Percentiles rank a stretch among this genome's conserved stretches.
Conservation (phyloP, 345 rosid genomes). For the Carallia brachiata region DNA sequence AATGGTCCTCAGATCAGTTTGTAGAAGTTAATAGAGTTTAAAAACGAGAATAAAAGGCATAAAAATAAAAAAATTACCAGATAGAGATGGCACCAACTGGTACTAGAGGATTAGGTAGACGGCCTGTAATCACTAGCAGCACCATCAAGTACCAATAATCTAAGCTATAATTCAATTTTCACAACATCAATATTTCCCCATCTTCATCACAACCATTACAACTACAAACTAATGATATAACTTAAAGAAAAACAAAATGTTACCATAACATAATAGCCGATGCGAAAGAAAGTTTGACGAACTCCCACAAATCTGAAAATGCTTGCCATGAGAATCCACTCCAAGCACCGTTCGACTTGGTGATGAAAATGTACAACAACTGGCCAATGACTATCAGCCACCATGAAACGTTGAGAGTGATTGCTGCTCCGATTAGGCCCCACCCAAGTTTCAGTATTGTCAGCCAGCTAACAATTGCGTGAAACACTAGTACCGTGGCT, state of each 20-base stretch:
- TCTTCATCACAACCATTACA: not conserved
- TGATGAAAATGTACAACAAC: slow-evolving; percentile 71
- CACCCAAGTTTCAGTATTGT: slow-evolving; percentile 69
- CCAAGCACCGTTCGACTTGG: slow-evolving; percentile 93
- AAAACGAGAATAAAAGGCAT: not conserved
- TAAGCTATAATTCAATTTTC: slow-evolving; percentile 51
- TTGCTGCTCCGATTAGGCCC: slow-evolving; percentile 86
- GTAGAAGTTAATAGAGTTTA: too few species aligned
- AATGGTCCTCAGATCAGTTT: too few species aligned
- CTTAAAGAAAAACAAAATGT: not conserved
- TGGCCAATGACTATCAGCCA: slow-evolving; percentile 73
- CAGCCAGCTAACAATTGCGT: slow-evolving; percentile 71
- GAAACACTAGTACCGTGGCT: slow-evolving; percentile 55
- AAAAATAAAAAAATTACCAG: slow-evolving; percentile 40
- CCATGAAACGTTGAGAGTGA: slow-evolving; percentile 79
- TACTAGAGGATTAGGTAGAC: slow-evolving; percentile 64
- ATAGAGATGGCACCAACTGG: slow-evolving; percentile 90
- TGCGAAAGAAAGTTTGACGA: slow-evolving; percentile 81
- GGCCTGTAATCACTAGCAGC: slow-evolving; percentile 73
- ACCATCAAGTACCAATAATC: slow-evolving; percentile 93
- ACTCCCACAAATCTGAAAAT: slow-evolving; percentile 64
- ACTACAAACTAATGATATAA: not conserved
- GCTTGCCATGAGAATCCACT: slow-evolving; percentile 86
- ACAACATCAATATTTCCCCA: not conserved
- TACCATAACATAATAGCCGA: slow-evolving; percentile 96